Conservation (phyloP, 2,329 filamentous ascomycete species). For the Dactylonectria estremocensis region DNA sequence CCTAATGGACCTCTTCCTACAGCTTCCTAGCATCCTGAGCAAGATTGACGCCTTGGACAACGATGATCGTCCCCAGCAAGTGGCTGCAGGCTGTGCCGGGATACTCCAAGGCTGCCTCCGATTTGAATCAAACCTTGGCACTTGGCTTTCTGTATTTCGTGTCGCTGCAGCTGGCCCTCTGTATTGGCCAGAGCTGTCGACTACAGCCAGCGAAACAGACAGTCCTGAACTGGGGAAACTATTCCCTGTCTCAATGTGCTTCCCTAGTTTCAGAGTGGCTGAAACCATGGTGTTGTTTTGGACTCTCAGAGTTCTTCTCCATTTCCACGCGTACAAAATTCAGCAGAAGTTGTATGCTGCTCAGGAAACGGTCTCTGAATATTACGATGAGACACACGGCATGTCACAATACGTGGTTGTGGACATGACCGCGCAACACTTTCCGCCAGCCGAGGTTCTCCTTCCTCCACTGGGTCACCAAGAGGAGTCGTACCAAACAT, state of each 20-base stretch:
- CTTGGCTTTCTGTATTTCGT: constrained; percentile 16
- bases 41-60: constrained; percentile 4
- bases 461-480: background rate
- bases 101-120: background rate
- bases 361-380: background rate
- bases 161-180: constrained; percentile 2
- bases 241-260: constrained; percentile 24
- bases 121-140: constrained; percentile 5
- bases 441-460: background rate
- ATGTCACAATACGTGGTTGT: background rate
- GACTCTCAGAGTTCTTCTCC: constrained; percentile 17
- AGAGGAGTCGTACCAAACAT: constrained; percentile 12
- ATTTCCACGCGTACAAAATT: background rate
- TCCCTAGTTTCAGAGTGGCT: constrained; percentile 17
- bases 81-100: background rate
- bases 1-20: constrained; percentile 21
- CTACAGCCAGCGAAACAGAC: constrained; percentile 6
- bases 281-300: constrained; percentile 28
- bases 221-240: constrained; percentile 9
- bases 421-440: background rate
- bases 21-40: constrained; percentile 3
- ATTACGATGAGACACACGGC: background rate
- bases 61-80: background rate
- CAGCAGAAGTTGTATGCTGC: background rate
- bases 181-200: constrained; percentile 25